Evolutionary conservation across 352 stramenopile species (phyloP).

Genomic region (Elongisporangium prolatum): DNA sequence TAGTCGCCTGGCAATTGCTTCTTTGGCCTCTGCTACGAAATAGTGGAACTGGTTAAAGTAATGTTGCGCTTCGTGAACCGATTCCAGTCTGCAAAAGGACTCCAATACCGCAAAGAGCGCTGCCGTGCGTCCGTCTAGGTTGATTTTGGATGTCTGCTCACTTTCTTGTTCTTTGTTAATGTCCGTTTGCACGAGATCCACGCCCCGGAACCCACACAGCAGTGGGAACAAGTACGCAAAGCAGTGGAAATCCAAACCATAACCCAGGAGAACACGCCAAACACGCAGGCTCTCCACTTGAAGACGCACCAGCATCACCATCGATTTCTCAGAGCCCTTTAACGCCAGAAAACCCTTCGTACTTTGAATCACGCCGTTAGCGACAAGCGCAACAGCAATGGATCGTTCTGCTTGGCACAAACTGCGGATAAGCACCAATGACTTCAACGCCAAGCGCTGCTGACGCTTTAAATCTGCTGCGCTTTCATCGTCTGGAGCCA

Average conservation of each 20-base stretch:
- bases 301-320: conserved; percentile 8
- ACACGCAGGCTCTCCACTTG: conserved; percentile 56
- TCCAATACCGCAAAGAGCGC: conserved; percentile 48
- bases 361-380: conserved; percentile 43
- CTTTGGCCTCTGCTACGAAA: conserved; percentile 39
- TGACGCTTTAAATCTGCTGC: conserved; percentile 18
- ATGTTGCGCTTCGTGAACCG: conserved; percentile 48
- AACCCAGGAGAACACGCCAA: conserved; percentile 60
- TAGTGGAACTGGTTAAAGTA: conserved; percentile 57
- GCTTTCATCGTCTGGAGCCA: conserved; percentile 6
- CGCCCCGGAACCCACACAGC: conserved; percentile 30
- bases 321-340: conserved; percentile 16
- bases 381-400: conserved; percentile 29
- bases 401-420: conserved; percentile 47
- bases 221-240: conserved; percentile 62
- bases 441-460: conserved; percentile 34
- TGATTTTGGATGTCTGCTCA: not conserved
- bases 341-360: conserved; percentile 56
- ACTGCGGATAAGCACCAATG: conserved; percentile 33
- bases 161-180: not conserved
- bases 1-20: conserved; percentile 11
- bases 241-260: conserved; percentile 63
- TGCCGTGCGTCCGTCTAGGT: conserved; percentile 2
- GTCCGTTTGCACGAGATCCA: conserved; percentile 10
- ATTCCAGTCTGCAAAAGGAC: conserved; percentile 36